These are phyloP conservation scores for Esteya vermicola DNA, from an alignment of 2,329 filamentous ascomycete genomes.

Conservation along the genomic window DNA sequence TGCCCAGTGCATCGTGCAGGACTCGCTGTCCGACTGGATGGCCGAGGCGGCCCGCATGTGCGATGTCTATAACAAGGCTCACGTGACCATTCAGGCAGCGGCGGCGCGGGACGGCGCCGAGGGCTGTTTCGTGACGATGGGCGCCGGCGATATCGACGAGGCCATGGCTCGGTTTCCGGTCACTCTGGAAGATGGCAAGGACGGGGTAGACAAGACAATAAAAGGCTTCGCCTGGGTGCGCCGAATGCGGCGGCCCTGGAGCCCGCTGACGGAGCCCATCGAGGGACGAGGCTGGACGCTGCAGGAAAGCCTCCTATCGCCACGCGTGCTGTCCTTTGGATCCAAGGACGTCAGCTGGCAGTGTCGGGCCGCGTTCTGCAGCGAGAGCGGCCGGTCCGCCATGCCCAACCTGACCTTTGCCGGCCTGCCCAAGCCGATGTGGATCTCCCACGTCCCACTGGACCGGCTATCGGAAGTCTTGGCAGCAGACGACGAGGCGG, in stretches of 20 bases:
- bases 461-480: neutral
- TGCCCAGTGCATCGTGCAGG: conserved; percentile 11
- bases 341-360: neutral
- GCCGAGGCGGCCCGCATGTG: neutral
- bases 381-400: neutral
- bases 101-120: neutral
- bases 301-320: neutral
- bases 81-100: neutral
- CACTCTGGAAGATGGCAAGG: neutral
- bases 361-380: neutral
- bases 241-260: neutral
- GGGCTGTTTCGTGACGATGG: neutral
- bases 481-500: too few species aligned
- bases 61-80: neutral
- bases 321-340: neutral
- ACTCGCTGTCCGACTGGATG: neutral
- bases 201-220: neutral
- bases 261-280: neutral
- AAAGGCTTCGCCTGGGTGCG: neutral
- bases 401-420: neutral
- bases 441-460: neutral
- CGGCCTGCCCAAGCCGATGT: neutral
- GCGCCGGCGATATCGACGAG: neutral
- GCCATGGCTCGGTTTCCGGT: neutral
- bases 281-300: neutral